Base-by-base conservation (phyloP, 2,329 filamentous ascomycete species). In the Lecanicillium sp. region DNA sequence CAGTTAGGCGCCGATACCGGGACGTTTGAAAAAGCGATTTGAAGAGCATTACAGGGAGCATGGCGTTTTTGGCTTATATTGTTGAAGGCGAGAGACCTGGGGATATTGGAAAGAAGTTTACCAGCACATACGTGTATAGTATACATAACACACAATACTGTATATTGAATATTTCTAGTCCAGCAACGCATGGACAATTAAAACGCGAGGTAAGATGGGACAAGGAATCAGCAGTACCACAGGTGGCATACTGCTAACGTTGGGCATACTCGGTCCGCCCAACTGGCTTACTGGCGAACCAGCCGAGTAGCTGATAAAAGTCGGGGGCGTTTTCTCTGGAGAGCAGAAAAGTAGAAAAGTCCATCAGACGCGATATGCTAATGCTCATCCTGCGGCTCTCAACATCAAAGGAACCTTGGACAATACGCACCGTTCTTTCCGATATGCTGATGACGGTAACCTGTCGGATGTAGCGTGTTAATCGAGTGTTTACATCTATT, bases 1-100 rank as follows among this genome's bases (percentile, higher is more conserved):
- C 45, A 11, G 38, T 48, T 37, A 48, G 45, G 24, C 45, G 45
- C 30, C 45, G 38, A 30, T 42, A 27, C 14, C 42, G 45, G 42
- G 17, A 8, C n/a, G 23, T 14, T n/a, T 24, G 26, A 11, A 17
- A 19, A 12, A 29, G 26, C 12, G 26, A 7, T 29, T 29, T 29
- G 26, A 29, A 39, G 15, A 17, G 26, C 20, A 39, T 32, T 11
- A 24, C 17, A 5, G 20, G 29, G 5, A 37, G 45, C 45, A 19
- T 36, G 45, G 45, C 45, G 45, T 48, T 48, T 36, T 36, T 21
- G 45, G n/a, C n/a, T n/a, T n/a, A n/a, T n/a, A n/a, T n/a, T n/a
- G n/a, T n/a, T n/a, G n/a, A n/a, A n/a, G n/a, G n/a, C n/a, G n/a
- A n/a, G n/a, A n/a, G n/a, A n/a, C n/a, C n/a, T n/a, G n/a, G n/a